Evolutionary conservation across 371 early-diverging fungal genomes (phyloP).

Genomic region (Rhizomucor miehei): DNA sequence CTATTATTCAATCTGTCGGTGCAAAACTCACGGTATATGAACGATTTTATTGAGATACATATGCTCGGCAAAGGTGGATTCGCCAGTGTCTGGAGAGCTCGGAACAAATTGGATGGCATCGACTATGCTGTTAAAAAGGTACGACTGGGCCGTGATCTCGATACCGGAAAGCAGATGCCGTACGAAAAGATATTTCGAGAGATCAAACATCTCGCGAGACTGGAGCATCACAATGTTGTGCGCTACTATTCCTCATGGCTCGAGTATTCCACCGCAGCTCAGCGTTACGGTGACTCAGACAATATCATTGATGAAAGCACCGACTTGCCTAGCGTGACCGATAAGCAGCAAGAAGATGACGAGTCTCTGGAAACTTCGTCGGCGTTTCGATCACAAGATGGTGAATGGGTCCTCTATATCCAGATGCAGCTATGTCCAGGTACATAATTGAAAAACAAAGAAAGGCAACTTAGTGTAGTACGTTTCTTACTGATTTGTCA

Average conservation of each 20-base stretch:
- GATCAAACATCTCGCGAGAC: constrained; percentile 83
- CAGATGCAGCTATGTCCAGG: constrained; percentile 88
- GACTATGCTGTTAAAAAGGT: constrained; percentile 92
- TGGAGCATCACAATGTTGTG: constrained; percentile 90
- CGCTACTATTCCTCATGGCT: constrained; percentile 93
- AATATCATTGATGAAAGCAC: neutral
- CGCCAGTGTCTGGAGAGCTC: constrained; percentile 80
- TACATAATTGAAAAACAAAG: constrained; percentile 19
- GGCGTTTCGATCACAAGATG: constrained; percentile 5
- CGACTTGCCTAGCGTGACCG: neutral
- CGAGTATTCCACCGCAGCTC: constrained; percentile 52
- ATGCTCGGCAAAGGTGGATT: constrained; percentile 93
- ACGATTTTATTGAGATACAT: constrained; percentile 80
- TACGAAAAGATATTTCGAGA: constrained; percentile 86
- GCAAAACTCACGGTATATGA: constrained; percentile 74
- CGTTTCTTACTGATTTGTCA: too few relatives aligned
- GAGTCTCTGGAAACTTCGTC: neutral
- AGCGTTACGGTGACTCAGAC: neutral
- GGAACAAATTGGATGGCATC: constrained; percentile 79
- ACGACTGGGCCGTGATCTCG: constrained; percentile 44
- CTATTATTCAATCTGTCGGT: constrained; percentile 39
- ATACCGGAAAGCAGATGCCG: constrained; percentile 36
- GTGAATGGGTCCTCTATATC: constrained; percentile 68
- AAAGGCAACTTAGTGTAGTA: too few relatives aligned
- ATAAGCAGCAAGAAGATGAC: neutral